These are phyloP conservation scores for Halophytophthora batemanensis DNA, from an alignment of 352 stramenopile species.

Conservation along the genomic window DNA sequence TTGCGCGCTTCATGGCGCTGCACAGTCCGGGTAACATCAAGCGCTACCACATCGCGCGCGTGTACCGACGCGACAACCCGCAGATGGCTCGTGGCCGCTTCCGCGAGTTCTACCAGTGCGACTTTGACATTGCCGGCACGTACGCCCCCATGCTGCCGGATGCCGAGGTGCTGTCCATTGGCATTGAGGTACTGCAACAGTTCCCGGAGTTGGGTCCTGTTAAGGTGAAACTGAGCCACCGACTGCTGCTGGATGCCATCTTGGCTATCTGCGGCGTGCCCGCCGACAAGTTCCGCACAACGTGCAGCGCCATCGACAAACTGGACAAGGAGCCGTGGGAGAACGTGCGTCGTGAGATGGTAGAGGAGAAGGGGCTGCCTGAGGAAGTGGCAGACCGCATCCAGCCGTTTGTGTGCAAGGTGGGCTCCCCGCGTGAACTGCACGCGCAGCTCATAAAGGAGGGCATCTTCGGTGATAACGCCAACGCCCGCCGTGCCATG, in stretches of 20 bases:
- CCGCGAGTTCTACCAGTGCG: constrained; percentile 99
- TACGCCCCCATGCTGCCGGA: constrained; percentile 96
- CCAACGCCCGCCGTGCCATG: constrained; percentile 82
- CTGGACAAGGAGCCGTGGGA: constrained; percentile 98
- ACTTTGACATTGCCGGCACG: constrained; percentile 97
- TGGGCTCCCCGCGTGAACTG: constrained; percentile 85
- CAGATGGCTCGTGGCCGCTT: constrained; percentile 94
- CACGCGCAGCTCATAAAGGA: constrained; percentile 69
- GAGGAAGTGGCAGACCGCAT: constrained; percentile 93
- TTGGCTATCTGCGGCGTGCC: constrained; percentile 97
- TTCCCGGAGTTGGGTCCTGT: constrained; percentile 88
- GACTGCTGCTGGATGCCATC: constrained; percentile 95
- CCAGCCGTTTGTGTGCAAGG: constrained; percentile 91
- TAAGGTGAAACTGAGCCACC: constrained; percentile 98
- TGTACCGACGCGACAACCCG: constrained; percentile 96
- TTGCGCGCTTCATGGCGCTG: constrained; percentile 97
- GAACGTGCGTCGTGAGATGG: constrained; percentile 90
- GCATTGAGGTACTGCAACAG: constrained; percentile 89
- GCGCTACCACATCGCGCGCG: constrained; percentile 97
- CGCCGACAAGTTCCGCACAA: constrained; percentile 95
- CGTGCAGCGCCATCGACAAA: constrained; percentile 99
- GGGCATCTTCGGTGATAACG: constrained; percentile 91
- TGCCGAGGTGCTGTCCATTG: constrained; percentile 95
- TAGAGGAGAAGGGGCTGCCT: constrained; percentile 95
- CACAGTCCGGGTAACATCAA: constrained; percentile 98